A percentile compares a stretch with the other conserved stretches of the same genome.
phyloP scores from a whole-genome alignment of 2,329 filamentous ascomycete species.

The Cytospora leucostoma region DNA sequence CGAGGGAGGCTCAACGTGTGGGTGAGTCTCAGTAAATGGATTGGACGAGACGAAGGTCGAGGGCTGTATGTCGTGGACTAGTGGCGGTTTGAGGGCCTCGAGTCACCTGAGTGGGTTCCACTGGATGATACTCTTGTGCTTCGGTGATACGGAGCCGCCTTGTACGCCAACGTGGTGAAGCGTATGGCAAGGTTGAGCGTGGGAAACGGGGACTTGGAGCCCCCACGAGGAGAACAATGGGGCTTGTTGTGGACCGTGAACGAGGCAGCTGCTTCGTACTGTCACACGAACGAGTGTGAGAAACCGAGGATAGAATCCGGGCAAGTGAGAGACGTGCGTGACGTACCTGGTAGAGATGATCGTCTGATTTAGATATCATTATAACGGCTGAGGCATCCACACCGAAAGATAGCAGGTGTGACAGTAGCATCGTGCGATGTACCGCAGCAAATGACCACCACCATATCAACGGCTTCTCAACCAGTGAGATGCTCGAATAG shows the following conservation, averaged over 20 bases:
- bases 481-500: background rate
- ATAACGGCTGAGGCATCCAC: slow-evolving; percentile 18
- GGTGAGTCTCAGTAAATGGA: slow-evolving; percentile 6
- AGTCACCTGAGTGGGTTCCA: background rate
- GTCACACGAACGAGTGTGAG: slow-evolving; percentile 14
- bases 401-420: slow-evolving; percentile 15
- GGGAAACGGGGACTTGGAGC: slow-evolving; percentile 7
- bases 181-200: slow-evolving; percentile 5
- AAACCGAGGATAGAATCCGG: background rate
- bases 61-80: slow-evolving; percentile 14
- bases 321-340: background rate
- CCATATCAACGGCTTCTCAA: background rate
- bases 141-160: slow-evolving; percentile 8
- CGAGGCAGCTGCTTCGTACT: slow-evolving; percentile 7
- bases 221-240: background rate
- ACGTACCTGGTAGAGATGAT: background rate
- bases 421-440: slow-evolving; percentile 16
- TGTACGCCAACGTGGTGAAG: slow-evolving; percentile 9
- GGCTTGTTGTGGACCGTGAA: slow-evolving; percentile 2
- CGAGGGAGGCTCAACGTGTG: background rate
- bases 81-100: slow-evolving; percentile 12
- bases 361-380: slow-evolving; percentile 8
- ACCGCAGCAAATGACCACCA: background rate
- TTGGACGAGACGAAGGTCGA: background rate
- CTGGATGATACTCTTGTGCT: background rate